Conservation (phyloP, 2,329 filamentous ascomycete genomes). For the Truncatella angustata region DNA sequence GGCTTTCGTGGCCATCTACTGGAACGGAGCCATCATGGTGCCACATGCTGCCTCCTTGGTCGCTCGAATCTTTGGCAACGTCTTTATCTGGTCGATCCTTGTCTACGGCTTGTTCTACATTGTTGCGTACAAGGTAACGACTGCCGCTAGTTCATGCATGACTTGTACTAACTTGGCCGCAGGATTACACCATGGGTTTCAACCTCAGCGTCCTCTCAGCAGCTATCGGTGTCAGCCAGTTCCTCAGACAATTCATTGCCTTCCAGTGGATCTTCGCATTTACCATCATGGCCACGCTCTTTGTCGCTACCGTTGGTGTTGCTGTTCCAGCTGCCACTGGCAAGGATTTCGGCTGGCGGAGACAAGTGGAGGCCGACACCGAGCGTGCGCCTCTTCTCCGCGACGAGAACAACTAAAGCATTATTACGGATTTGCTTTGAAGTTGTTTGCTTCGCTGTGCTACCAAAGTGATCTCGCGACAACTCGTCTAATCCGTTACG, state of each 20-base stretch:
- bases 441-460: too few relatives aligned
- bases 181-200: conserved; percentile 77
- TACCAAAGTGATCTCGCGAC: too few relatives aligned
- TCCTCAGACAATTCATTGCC: conserved; percentile 69
- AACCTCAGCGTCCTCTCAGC: conserved; percentile 71
- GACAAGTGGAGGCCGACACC: conserved; percentile 42
- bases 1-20: conserved; percentile 84
- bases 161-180: background rate
- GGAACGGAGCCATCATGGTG: conserved; percentile 84
- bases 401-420: conserved; percentile 38
- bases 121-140: conserved; percentile 63
- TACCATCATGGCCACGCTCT: conserved; percentile 72
- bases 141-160: background rate
- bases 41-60: conserved; percentile 62
- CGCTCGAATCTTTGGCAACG: conserved; percentile 78
- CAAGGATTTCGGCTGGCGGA: conserved; percentile 50
- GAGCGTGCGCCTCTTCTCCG: conserved; percentile 61
- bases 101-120: conserved; percentile 78
- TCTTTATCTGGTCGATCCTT: conserved; percentile 84
- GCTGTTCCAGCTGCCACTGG: conserved; percentile 64
- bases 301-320: conserved; percentile 64
- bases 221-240: conserved; percentile 75
- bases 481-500: too few relatives aligned
- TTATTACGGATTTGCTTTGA: background rate
- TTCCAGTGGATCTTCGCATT: conserved; percentile 95